Evolutionary conservation across 1,284 basidiomycete species (phyloP), one percentile per base, ranked within the genome.

Genomic region (Ganoderma resinaceum): DNA sequence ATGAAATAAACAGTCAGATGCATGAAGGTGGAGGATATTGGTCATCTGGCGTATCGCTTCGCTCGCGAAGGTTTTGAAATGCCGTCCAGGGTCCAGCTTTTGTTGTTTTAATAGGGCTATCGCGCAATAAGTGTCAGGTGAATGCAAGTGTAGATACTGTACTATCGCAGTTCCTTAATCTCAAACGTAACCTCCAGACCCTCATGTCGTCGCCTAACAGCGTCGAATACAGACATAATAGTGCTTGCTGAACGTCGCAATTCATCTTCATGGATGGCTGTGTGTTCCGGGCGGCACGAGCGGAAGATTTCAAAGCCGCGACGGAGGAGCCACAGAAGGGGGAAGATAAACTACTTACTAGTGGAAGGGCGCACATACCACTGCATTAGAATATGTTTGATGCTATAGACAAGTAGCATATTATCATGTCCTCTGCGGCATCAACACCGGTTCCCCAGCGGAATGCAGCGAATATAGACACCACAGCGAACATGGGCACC

Each of bases 61-160:
- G 66, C 70, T 70, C 1, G 76, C 74, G 33, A 77, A 75, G 1
- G 43, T 66, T 29, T 74, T 72, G 58, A 80, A 76, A 37, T 78
- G 75, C 14, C 72, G 65, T 20, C 49, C 63, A 0, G 73, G 65
- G 46, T 79, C 74, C 1, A 79, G 61, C 37, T 75, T 75, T 38
- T 80, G 77, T 42, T 79, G 76, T 53, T 73, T 64, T 73, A 82
- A 82, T 2, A 82, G 75, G 1, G 79, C 84, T n/a, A n/a, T n/a
- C n/a, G n/a, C n/a, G n/a, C n/a, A n/a, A n/a, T n/a, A n/a, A n/a
- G n/a, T n/a, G n/a, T n/a, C n/a, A n/a, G n/a, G n/a, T n/a, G n/a
- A n/a, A n/a, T n/a, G n/a, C n/a, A n/a, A n/a, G n/a, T n/a, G n/a
- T n/a, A n/a, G n/a, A n/a, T n/a, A n/a, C n/a, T n/a, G n/a, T n/a